These are phyloP conservation scores for Cucurbitaria berberidis DNA, from an alignment of 2,329 filamentous ascomycete species.

Conservation along the genomic window DNA sequence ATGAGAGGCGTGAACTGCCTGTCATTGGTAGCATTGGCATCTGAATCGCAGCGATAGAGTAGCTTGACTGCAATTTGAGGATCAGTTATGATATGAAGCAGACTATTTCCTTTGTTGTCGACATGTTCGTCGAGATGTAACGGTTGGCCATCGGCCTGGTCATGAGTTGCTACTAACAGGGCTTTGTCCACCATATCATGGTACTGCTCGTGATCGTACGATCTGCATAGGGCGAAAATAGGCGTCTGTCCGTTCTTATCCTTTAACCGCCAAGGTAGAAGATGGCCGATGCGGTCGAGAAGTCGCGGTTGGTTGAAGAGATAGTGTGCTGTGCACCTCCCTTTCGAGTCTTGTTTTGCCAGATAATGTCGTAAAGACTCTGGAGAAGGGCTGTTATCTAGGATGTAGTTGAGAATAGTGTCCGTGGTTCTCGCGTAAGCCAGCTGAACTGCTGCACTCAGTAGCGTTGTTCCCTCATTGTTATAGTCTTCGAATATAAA, in stretches of 20 bases:
- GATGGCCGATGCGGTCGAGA: constrained; percentile 74
- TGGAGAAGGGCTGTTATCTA: constrained; percentile 60
- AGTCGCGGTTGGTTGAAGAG: constrained; percentile 88
- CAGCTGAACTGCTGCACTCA: constrained; percentile 89
- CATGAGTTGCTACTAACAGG: constrained; percentile 72
- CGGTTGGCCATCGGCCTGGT: constrained; percentile 78
- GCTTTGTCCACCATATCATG: constrained; percentile 84
- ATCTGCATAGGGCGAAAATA: constrained; percentile 90
- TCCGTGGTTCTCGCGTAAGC: constrained; percentile 77
- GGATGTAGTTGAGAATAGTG: constrained; percentile 74
- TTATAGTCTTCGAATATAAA: constrained; percentile 83
- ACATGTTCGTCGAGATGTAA: constrained; percentile 92
- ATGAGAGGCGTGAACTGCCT: constrained; percentile 94
- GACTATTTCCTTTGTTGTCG: constrained; percentile 89
- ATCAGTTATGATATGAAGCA: constrained; percentile 95
- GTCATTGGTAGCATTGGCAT: constrained; percentile 94
- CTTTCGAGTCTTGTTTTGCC: constrained; percentile 77
- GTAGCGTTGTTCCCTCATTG: constrained; percentile 84
- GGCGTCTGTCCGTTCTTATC: constrained; percentile 99
- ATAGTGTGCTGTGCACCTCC: constrained; percentile 92
- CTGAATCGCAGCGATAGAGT: constrained; percentile 85
- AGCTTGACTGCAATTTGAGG: constrained; percentile 76
- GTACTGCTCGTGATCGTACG: constrained; percentile 91
- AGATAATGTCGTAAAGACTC: constrained; percentile 71
- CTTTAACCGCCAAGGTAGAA: constrained; percentile 86